A percentile compares a stretch with the other conserved stretches of the same genome.
These are phyloP conservation scores for Entomophthora muscae DNA, from an alignment of 371 early-diverging fungal species.

Conservation along the genomic window DNA sequence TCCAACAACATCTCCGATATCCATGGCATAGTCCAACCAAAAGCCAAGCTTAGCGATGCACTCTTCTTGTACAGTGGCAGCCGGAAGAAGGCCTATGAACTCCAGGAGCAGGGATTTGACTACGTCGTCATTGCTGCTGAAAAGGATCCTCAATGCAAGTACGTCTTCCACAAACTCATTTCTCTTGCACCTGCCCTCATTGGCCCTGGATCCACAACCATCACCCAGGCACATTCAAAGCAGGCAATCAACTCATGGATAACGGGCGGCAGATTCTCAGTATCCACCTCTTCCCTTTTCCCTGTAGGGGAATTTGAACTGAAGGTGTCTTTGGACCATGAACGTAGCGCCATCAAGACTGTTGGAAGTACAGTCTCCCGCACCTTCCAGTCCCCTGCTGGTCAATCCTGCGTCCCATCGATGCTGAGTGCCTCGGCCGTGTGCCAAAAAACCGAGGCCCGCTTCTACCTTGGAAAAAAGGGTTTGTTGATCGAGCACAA, in stretches of 20 bases:
- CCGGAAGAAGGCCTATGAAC: not conserved
- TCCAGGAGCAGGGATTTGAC: not conserved
- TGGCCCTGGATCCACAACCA: not conserved
- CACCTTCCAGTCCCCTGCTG: not conserved
- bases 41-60: not conserved
- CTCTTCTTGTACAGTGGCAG: not conserved
- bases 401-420: not conserved
- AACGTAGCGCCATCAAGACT: not conserved
- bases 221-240: not conserved
- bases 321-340: not conserved
- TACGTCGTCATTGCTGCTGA: not conserved
- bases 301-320: not conserved
- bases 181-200: not conserved
- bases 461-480: not conserved
- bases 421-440: not conserved
- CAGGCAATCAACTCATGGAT: not conserved
- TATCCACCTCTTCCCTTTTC: not conserved
- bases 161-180: not conserved
- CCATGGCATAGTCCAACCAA: not conserved
- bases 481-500: not conserved
- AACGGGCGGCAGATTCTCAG: not conserved
- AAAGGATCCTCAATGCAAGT: not conserved
- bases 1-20: not conserved
- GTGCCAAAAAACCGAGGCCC: not conserved
- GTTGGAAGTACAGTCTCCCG: not conserved